Base-by-base conservation (phyloP, 1,284 basidiomycete genomes). In the Heterobasidion parviporum region DNA sequence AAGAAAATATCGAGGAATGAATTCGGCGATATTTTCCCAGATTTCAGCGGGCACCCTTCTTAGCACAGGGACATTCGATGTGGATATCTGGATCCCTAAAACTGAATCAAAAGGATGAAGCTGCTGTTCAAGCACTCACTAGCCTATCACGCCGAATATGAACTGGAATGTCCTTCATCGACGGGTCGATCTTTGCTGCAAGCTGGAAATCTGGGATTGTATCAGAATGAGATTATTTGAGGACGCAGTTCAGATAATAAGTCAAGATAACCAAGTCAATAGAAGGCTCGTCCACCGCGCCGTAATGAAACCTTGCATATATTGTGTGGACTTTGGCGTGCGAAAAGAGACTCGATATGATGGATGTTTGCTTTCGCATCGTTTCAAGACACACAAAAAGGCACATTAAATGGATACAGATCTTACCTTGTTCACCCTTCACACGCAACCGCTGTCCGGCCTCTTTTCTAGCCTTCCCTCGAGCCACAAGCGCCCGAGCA, bases 21-120 rank as follows among this genome's bases (percentile, higher is more conserved):
- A 76, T 45, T 70, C 66, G 5, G 83, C 83, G 54, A 87, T 82
- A 26, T 78, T 73, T 56, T 83, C 81, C 83, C 84, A 87, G 44
- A 85, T 74, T 70, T 87, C 84, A 4, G 74, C 70, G 0, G 84
- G 83, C 15, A 77, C 74, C 35, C 81, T 76, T 58, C 79, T 81
- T 5, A 76, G 80, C 1, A 82, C 79, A 6, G 82, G 81, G 56
- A 79, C 76, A 60, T 72, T 67, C 36, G 73, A 69, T 61, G 79
- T 79, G 54, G 74, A 77, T 47, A 82, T 80, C 76, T 82, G 56
- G 54, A 56, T 46, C 41, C 12, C 26, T 20, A 36, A 41, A 38
- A 53, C 49, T n/a, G 16, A 36, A 47, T 34, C 16, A 53, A 34
- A 26, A 44, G 53, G 18, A 43, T 10, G 38, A 35, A 47, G 1